phyloP scores from a whole-genome alignment of 176 grass and related monocot species.

The Musa itinerans region DNA sequence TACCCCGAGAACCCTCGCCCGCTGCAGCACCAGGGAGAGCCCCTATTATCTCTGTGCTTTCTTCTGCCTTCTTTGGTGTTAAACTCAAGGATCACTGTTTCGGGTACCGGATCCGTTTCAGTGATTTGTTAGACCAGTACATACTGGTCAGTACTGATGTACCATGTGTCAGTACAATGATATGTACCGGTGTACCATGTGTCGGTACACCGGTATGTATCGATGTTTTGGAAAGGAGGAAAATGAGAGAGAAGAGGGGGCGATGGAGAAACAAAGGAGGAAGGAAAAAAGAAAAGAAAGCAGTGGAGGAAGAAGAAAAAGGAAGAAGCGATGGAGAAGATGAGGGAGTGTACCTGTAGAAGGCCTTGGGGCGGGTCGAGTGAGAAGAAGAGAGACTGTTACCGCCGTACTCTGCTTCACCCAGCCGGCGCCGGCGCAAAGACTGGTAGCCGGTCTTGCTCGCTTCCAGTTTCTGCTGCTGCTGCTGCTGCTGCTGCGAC shows the following conservation, averaged over 20 bases:
- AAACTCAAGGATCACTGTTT: neutral
- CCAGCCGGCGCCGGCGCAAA: conserved; percentile 14
- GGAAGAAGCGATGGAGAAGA: no score
- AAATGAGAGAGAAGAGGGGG: no score
- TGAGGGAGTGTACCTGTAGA: neutral
- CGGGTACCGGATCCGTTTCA: no score
- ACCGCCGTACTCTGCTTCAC: neutral
- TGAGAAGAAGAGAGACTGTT: neutral
- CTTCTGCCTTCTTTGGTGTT: neutral
- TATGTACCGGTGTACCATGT: no score
- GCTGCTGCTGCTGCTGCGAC: conserved; percentile 2
- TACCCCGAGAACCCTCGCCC: neutral
- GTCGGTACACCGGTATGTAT: no score
- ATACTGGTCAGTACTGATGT: no score
- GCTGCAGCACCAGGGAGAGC: conserved; percentile 5
- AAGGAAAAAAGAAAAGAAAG: no score
- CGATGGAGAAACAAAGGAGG: no score
- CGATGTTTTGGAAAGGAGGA: no score
- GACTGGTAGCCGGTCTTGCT: conserved; percentile 14
- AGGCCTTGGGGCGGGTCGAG: conserved; percentile 12
- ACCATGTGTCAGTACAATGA: no score
- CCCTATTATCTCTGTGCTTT: neutral
- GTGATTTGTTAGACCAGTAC: no score
- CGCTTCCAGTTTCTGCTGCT: neutral
- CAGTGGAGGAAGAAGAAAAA: no score